Conservation (phyloP, 2,329 filamentous ascomycete genomes). For the Mariannaea elegans region DNA sequence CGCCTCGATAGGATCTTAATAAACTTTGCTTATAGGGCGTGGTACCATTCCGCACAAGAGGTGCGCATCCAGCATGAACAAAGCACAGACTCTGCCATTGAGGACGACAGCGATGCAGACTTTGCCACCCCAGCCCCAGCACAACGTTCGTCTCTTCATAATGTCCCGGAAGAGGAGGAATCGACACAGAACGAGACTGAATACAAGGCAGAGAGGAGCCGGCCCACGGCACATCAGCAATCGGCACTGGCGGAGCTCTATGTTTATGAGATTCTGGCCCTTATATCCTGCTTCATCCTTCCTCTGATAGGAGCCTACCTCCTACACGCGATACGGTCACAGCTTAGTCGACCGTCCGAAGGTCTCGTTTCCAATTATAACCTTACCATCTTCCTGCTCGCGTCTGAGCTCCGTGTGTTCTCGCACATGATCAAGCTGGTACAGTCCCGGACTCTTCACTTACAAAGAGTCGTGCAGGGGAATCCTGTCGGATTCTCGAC, state of each 20-base stretch:
- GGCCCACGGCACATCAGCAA: conserved; percentile 38
- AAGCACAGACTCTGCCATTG: conserved; percentile 51
- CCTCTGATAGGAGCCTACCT: conserved; percentile 84
- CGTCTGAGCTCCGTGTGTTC: conserved; percentile 84
- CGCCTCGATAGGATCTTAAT: not conserved
- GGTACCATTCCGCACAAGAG: conserved; percentile 77
- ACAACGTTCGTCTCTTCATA: conserved; percentile 44
- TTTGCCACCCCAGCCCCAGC: conserved; percentile 31
- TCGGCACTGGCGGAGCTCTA: conserved; percentile 71
- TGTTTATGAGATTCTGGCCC: conserved; percentile 76
- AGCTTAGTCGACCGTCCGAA: conserved; percentile 84
- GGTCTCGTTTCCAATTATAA: conserved; percentile 93
- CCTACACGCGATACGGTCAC: conserved; percentile 80
- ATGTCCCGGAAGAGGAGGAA: conserved; percentile 58
- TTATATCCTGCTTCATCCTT: conserved; percentile 80
- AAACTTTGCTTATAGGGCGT: conserved; percentile 46
- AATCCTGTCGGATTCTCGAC: conserved; percentile 53
- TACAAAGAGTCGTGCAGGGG: conserved; percentile 76
- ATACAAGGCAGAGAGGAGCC: conserved; percentile 21
- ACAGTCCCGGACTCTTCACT: conserved; percentile 78
- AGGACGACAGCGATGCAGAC: conserved; percentile 57
- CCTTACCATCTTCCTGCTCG: conserved; percentile 87
- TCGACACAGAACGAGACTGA: conserved; percentile 30
- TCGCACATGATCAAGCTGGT: conserved; percentile 85
- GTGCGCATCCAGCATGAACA: conserved; percentile 63